Conservation (phyloP, 305 asterid genomes). For the Fraxinus paxiana region DNA sequence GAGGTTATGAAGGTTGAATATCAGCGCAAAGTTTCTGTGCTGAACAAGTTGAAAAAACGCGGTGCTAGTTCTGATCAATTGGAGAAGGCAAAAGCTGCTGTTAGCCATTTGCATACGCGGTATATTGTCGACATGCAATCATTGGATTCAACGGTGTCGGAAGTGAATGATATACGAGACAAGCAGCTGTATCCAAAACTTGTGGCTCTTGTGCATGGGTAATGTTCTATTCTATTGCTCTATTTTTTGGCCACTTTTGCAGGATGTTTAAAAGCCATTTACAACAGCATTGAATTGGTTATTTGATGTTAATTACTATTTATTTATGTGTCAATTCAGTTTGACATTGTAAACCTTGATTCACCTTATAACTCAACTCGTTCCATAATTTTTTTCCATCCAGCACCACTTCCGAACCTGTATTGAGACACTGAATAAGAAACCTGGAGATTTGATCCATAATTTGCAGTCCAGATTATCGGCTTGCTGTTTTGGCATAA, state of each 20-base stretch:
- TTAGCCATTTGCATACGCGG: slow-evolving; percentile 89
- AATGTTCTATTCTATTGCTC: slow-evolving; percentile 24
- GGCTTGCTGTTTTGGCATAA: neutral
- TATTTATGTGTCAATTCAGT: neutral
- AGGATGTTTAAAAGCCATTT: neutral
- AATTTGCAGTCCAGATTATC: neutral
- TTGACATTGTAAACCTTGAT: neutral
- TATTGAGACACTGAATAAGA: neutral
- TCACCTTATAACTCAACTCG: neutral
- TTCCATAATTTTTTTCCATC: neutral
- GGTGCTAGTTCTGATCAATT: slow-evolving; percentile 71
- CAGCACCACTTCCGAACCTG: neutral
- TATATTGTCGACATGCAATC: slow-evolving; percentile 98
- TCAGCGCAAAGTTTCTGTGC: slow-evolving; percentile 64
- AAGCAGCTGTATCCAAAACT: slow-evolving; percentile 86
- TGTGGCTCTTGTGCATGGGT: slow-evolving; percentile 81
- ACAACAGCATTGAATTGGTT: neutral
- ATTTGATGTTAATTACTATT: neutral
- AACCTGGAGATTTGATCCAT: neutral
- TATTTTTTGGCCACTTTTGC: neutral
- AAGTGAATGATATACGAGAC: slow-evolving; percentile 90
- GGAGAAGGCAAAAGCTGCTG: slow-evolving; percentile 94
- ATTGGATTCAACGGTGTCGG: slow-evolving; percentile 81
- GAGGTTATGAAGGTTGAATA: slow-evolving; percentile 89
- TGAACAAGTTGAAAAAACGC: slow-evolving; percentile 77